These are phyloP conservation scores for Mycena epipterygia DNA, from an alignment of 768 basidiomycete genomes.

Conservation along the genomic window DNA sequence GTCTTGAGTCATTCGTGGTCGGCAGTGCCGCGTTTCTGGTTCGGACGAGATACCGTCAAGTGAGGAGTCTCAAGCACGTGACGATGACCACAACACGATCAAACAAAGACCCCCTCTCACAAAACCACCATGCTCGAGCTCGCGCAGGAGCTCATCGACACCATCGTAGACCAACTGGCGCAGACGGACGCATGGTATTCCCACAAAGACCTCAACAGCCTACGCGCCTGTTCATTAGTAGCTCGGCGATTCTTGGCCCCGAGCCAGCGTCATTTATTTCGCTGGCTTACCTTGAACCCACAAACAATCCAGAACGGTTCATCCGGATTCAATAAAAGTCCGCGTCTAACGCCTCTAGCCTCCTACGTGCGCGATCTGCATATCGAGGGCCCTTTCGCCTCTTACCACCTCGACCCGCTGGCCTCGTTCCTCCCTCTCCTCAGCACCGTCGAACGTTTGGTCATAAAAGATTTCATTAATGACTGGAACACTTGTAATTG, in stretches of 20 bases:
- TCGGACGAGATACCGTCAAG: no score
- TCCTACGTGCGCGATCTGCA: not conserved
- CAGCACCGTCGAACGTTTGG: not conserved
- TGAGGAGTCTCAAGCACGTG: no score
- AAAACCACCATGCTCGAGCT: constrained; percentile 5
- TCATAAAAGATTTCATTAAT: no score
- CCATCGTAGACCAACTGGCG: not conserved
- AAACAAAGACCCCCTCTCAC: not conserved
- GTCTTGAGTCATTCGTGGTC: no score
- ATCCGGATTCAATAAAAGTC: not conserved
- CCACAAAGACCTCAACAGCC: not conserved
- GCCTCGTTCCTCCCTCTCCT: not conserved
- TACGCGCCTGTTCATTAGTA: not conserved
- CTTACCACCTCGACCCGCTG: not conserved
- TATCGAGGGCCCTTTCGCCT: not conserved
- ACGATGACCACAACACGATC: not conserved
- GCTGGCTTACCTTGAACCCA: not conserved
- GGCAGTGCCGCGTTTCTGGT: no score
- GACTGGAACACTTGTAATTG: not conserved
- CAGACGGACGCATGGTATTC: not conserved
- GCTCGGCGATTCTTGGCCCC: not conserved
- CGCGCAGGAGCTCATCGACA: constrained; percentile 8
- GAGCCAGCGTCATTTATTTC: not conserved
- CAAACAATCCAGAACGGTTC: not conserved
- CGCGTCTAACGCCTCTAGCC: constrained; percentile 3